Evolutionary conservation across 805 yeast genomes (phyloP), one percentile per base, ranked within the genome.

Genomic region (Danielia oregonensis): DNA sequence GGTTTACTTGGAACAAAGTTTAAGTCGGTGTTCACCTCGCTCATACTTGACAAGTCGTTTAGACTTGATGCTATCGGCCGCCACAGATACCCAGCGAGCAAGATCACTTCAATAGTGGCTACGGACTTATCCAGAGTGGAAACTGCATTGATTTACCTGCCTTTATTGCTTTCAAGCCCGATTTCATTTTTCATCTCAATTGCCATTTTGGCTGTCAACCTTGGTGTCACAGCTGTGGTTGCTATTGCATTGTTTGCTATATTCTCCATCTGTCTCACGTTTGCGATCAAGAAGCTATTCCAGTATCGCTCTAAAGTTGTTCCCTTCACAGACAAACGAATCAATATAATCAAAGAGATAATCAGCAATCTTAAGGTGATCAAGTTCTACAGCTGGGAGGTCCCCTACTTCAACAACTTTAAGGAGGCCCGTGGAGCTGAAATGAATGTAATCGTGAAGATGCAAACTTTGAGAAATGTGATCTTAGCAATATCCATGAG

Each of bases 221-320:
- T 39, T 15, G 24, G 19, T 8, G 37, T 30, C 10, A 26, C 39
- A n/a, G 39, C 43, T 1, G 8, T 35, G 21, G 35, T 32, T 2
- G 39, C 39, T 12, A 29, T 39, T n/a, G 39, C 33, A 8, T 7
- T 39, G 15, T 39, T 33, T 7, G 16, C 22, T 11, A 11, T 35
- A 17, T 33, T 39, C 13, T 39, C 30, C 21, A 17, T 14, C 2
- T 26, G 17, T 23, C 21, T 39, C 26, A 35, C 12, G 2, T 17
- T 14, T 17, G 43, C 39, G 7, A 26, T 19, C 18, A 35, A 29
- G 30, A 30, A 11, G 18, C 66, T 87, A 43, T 73, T 84, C 44
- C 52, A 43, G 2, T 65, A 71, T 40, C 77, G 96, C 52, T 63
- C 60, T 17, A 55, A 57, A n/a, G 79, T 86, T 7, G 78, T 77